A percentile compares a stretch with the other conserved stretches of the same genome.
phyloP scores from a whole-genome alignment of 2,329 filamentous ascomycete genomes.

The Knufia fluminis region DNA sequence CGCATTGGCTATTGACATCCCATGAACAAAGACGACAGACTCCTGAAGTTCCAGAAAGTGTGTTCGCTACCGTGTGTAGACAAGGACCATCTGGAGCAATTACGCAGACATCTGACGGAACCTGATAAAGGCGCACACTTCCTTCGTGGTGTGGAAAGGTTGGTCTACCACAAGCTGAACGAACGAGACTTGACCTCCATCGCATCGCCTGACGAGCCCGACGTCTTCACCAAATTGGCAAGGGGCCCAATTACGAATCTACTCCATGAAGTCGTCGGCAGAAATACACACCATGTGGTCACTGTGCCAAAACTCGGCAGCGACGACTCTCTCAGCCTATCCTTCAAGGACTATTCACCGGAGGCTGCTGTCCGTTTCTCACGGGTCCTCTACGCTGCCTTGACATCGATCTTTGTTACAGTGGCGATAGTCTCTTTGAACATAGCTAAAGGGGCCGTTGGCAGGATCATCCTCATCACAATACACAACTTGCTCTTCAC shows the following conservation, averaged over 20 bases:
- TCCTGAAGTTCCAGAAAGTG: background rate
- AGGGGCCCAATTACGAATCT: background rate
- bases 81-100: background rate
- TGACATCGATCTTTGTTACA: background rate
- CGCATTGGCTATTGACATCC: too few relatives aligned
- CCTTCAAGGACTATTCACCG: background rate
- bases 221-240: background rate
- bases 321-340: background rate
- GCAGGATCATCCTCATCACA: background rate
- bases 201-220: background rate
- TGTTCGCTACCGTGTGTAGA: background rate
- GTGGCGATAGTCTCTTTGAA: background rate
- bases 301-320: background rate
- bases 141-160: background rate
- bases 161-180: background rate
- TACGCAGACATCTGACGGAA: background rate
- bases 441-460: background rate
- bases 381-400: background rate
- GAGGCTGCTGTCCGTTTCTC: background rate
- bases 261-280: background rate
- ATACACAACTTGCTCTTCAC: background rate
- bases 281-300: background rate
- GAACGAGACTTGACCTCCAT: conserved; percentile 5
- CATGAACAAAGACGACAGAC: conserved; percentile 3
- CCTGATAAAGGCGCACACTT: background rate